Evolutionary conservation across 2,329 filamentous ascomycete genomes (phyloP).

Genomic region (Xylariaceae sp.): DNA sequence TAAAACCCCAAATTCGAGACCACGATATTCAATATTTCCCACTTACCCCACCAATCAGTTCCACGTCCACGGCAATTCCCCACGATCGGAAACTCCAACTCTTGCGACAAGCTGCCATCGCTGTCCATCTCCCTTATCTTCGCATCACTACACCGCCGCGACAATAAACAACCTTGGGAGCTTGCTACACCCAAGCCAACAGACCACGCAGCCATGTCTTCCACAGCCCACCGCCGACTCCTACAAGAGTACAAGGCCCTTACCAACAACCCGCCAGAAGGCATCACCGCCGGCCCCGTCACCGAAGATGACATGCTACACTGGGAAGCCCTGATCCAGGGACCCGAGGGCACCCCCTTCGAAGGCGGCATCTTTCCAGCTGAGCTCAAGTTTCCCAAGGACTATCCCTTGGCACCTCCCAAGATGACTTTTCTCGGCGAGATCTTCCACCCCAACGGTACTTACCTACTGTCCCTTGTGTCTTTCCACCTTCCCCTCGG

Average conservation of each 20-base stretch:
- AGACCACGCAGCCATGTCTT: conserved; percentile 48
- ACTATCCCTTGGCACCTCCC: conserved; percentile 94
- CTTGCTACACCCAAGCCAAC: not conserved
- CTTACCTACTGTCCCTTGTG: not conserved
- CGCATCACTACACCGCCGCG: too few relatives aligned
- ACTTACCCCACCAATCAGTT: too few relatives aligned
- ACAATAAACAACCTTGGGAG: too few relatives aligned
- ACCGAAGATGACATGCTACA: conserved; percentile 92
- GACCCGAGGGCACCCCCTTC: conserved; percentile 92
- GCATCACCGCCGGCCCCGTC: conserved; percentile 91
- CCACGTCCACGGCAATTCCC: too few relatives aligned
- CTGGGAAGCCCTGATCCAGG: conserved; percentile 96
- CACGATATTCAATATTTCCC: too few relatives aligned
- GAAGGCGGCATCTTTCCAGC: conserved; percentile 95
- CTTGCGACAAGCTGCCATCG: too few relatives aligned
- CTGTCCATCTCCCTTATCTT: too few relatives aligned
- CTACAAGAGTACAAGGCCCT: conserved; percentile 95
- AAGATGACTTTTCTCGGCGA: conserved; percentile 94
- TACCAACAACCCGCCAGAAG: conserved; percentile 92
- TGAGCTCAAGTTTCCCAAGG: conserved; percentile 89
- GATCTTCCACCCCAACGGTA: conserved; percentile 96
- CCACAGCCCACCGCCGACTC: conserved; percentile 72
- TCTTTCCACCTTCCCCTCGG: too few relatives aligned
- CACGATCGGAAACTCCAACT: too few relatives aligned
- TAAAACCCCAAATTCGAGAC: too few relatives aligned